Conservation (phyloP, 257 asterid species). For the Lycium barbarum region DNA sequence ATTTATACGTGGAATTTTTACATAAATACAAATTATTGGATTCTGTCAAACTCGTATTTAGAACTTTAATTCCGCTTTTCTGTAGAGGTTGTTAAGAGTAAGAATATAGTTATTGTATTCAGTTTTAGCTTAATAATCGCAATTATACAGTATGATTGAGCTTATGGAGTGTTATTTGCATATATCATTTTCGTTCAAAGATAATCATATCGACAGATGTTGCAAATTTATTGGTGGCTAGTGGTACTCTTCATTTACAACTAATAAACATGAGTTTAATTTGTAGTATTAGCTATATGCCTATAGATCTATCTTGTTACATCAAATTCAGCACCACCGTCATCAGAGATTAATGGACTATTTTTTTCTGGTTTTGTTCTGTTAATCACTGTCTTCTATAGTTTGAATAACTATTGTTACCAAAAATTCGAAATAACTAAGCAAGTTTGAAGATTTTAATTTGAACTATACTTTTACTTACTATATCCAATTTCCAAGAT, state of each 20-base stretch:
- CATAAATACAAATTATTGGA: too few species aligned
- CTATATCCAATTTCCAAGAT: not conserved
- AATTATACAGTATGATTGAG: constrained; percentile 20
- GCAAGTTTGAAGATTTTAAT: not conserved
- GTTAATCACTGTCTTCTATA: constrained; percentile 39
- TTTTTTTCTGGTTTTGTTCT: constrained; percentile 23
- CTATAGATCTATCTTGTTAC: constrained; percentile 12
- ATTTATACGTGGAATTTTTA: too few species aligned
- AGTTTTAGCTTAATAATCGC: not conserved
- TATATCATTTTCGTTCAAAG: constrained; percentile 3
- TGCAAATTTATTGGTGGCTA: not conserved
- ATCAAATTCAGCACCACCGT: constrained; percentile 31
- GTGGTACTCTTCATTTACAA: not conserved
- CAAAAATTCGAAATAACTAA: not conserved
- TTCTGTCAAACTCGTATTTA: too few species aligned
- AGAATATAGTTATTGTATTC: not conserved
- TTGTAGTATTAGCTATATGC: not conserved
- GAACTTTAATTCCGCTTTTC: too few species aligned
- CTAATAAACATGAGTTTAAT: not conserved
- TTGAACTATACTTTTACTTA: not conserved
- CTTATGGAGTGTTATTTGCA: constrained; percentile 15
- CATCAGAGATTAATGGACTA: constrained; percentile 28
- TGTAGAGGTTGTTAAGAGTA: constrained; percentile 3
- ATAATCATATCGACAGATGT: not conserved
- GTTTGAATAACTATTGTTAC: constrained; percentile 2